These are phyloP conservation scores for Rauvolfia tetraphylla DNA, from an alignment of 257 asterid species.

Conservation along the genomic window DNA sequence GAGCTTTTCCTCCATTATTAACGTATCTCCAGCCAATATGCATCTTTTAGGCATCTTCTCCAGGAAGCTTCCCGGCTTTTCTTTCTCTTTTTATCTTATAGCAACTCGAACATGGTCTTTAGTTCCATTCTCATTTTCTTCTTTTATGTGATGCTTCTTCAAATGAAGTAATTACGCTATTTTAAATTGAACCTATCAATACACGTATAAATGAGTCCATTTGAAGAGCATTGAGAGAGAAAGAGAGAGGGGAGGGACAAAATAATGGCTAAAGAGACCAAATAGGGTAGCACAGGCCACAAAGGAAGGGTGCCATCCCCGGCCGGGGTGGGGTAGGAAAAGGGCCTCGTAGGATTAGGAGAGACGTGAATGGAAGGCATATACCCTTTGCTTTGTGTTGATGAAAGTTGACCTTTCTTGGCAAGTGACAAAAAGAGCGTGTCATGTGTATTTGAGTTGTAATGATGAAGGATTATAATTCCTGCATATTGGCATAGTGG, in stretches of 20 bases:
- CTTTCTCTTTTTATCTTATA: background rate
- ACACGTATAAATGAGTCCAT: too few relatives aligned
- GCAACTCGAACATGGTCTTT: too few relatives aligned
- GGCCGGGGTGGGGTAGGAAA: background rate
- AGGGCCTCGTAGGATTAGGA: background rate
- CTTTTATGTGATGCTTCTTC: too few relatives aligned
- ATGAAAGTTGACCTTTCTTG: conserved; percentile 26
- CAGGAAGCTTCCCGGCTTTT: conserved; percentile 6
- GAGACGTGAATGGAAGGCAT: background rate
- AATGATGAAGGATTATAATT: conserved; percentile 20
- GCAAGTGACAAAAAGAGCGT: conserved; percentile 29
- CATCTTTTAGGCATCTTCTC: conserved; percentile 26
- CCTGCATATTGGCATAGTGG: background rate
- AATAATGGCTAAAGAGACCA: background rate
- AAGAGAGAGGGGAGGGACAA: background rate
- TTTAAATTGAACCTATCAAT: too few relatives aligned
- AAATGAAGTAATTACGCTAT: too few relatives aligned
- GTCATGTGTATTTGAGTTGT: conserved; percentile 23
- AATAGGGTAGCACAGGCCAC: background rate
- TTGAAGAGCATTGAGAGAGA: too few relatives aligned
- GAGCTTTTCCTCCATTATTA: conserved; percentile 15
- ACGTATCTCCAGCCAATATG: conserved; percentile 11
- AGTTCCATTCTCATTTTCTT: background rate
- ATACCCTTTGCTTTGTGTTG: background rate
- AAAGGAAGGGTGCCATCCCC: background rate